These are phyloP conservation scores for Fusarium drepaniforme DNA, from an alignment of 2,329 filamentous ascomycete species.

Conservation along the genomic window DNA sequence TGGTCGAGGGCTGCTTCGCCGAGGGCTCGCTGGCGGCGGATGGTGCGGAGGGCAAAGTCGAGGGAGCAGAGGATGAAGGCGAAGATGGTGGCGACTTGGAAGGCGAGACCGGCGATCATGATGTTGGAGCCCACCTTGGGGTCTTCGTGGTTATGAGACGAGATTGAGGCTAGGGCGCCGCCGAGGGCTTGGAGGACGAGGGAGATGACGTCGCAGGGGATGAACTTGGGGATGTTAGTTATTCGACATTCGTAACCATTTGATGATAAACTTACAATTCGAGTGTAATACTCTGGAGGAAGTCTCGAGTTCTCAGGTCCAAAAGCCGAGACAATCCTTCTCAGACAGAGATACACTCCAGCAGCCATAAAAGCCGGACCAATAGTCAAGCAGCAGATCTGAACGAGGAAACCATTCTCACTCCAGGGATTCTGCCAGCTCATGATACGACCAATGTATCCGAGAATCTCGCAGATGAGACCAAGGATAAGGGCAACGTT, in stretches of 20 bases:
- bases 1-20: constrained; percentile 53
- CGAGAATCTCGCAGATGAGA: constrained; percentile 66
- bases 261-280: constrained; percentile 54
- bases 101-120: constrained; percentile 73
- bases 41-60: constrained; percentile 63
- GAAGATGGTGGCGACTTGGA: constrained; percentile 69
- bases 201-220: constrained; percentile 72
- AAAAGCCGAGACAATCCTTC: constrained; percentile 61
- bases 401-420: constrained; percentile 63
- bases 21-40: constrained; percentile 50
- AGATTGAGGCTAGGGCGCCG: constrained; percentile 64
- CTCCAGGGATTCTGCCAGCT: constrained; percentile 66
- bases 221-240: constrained; percentile 59
- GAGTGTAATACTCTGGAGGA: constrained; percentile 60
- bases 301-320: constrained; percentile 63
- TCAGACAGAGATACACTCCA: constrained; percentile 72
- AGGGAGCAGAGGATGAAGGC: constrained; percentile 64
- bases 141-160: constrained; percentile 51
- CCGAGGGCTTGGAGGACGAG: constrained; percentile 71
- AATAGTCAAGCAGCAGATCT: constrained; percentile 73
- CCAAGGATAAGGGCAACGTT: constrained; percentile 66
- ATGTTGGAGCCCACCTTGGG: constrained; percentile 65
- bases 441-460: constrained; percentile 69
- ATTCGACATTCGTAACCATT: too few species aligned
- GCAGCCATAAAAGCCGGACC: constrained; percentile 75